These are phyloP conservation scores for Phaeosphaeriaceae sp. DNA, from an alignment of 2,329 filamentous ascomycete genomes.

Conservation along the genomic window DNA sequence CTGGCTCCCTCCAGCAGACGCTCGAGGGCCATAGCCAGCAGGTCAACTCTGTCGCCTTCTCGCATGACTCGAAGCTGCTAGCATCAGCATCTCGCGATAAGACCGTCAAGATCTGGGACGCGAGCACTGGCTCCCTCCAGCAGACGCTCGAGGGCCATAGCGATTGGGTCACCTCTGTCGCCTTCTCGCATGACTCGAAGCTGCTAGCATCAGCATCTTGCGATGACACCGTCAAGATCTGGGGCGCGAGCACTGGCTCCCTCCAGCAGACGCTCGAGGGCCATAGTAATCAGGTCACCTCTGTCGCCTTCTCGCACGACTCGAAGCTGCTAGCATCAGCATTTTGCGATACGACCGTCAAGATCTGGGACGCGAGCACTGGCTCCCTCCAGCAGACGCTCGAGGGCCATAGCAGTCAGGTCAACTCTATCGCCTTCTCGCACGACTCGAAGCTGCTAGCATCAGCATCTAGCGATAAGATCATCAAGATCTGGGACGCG, in stretches of 20 bases:
- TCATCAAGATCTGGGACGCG: too few relatives aligned
- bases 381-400: too few relatives aligned
- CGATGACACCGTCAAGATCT: background rate
- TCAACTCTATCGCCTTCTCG: slow-evolving; percentile 29
- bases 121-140: slow-evolving; percentile 7
- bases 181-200: background rate
- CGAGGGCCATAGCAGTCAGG: slow-evolving; percentile 21
- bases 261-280: slow-evolving; percentile 29
- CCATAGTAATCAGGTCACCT: slow-evolving; percentile 8
- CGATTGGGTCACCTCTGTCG: background rate
- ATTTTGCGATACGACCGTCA: slow-evolving; percentile 7
- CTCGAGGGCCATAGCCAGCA: background rate
- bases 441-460: slow-evolving; percentile 16
- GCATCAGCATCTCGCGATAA: background rate
- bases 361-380: too few relatives aligned
- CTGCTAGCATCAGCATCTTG: background rate
- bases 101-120: slow-evolving; percentile 5
- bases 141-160: slow-evolving; percentile 13
- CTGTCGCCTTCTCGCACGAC: slow-evolving; percentile 33
- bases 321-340: slow-evolving; percentile 17
- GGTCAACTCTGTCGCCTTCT: background rate
- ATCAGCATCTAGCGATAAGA: slow-evolving; percentile 14
- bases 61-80: background rate
- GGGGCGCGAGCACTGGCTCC: slow-evolving; percentile 2
- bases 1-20: slow-evolving; percentile 17